A percentile compares a stretch with the other conserved stretches of the same genome.
Conservation (phyloP, 495 filamentous ascomycete species). For the Penicillium daleae region DNA sequence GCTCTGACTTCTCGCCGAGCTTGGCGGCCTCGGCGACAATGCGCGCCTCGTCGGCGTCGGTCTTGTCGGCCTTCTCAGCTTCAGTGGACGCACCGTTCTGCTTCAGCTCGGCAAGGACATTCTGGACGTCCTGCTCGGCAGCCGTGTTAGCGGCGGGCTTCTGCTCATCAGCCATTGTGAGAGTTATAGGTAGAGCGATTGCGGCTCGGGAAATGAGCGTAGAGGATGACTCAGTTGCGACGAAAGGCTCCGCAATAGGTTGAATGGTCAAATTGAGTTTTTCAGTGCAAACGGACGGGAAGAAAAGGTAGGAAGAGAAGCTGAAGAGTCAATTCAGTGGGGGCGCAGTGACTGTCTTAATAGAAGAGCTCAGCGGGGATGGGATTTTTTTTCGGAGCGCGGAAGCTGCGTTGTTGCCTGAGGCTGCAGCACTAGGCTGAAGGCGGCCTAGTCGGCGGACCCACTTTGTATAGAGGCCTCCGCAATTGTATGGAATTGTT, state of each 20-base stretch:
- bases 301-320: neutral
- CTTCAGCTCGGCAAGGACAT: conserved; percentile 52
- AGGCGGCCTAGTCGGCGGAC: conserved; percentile 8
- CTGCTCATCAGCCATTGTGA: conserved; percentile 48
- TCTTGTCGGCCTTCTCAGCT: conserved; percentile 35
- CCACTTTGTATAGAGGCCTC: conserved; percentile 1
- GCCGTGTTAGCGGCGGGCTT: conserved; percentile 46
- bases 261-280: neutral
- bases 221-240: neutral
- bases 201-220: conserved; percentile 7
- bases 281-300: neutral
- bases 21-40: conserved; percentile 51
- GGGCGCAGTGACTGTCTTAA: conserved; percentile 3
- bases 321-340: neutral
- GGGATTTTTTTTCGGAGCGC: conserved; percentile 36
- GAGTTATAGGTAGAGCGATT: conserved; percentile 3
- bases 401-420: conserved; percentile 37
- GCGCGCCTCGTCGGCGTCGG: conserved; percentile 47
- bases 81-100: conserved; percentile 27
- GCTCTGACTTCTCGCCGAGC: conserved; percentile 48
- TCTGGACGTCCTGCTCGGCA: conserved; percentile 52
- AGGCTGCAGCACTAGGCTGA: conserved; percentile 25
- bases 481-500: neutral
- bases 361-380: conserved; percentile 35
- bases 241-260: neutral